Evolutionary conservation across 2,329 filamentous ascomycete species (phyloP).

Genomic region (Annulohypoxylon truncatum): DNA sequence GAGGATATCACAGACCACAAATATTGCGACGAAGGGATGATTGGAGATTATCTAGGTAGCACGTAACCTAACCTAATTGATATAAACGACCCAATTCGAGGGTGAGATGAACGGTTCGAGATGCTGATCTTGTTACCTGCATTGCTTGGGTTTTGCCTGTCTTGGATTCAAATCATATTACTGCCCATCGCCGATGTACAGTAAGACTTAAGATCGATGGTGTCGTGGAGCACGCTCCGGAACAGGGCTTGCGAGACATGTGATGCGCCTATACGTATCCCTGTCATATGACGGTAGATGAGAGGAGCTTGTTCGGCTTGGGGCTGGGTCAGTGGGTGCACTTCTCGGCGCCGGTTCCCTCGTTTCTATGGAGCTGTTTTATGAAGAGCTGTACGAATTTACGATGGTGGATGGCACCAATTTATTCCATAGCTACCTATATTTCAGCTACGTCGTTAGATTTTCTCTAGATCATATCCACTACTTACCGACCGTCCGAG

Average conservation of each 20-base stretch:
- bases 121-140: not conserved
- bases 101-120: not conserved
- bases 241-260: not conserved
- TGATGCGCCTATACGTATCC: not conserved
- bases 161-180: too few relatives aligned
- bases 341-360: not conserved
- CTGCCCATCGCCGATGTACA: too few relatives aligned
- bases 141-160: not conserved
- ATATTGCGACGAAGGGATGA: slow-evolving; percentile 2
- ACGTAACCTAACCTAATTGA: too few relatives aligned
- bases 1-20: not conserved
- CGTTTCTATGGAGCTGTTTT: not conserved
- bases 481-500: not conserved
- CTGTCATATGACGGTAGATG: slow-evolving; percentile 1
- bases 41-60: slow-evolving; percentile 3
- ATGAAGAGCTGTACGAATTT: not conserved
- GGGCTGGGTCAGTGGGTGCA: not conserved
- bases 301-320: not conserved
- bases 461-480: not conserved
- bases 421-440: not conserved
- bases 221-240: not conserved
- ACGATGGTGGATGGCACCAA: not conserved
- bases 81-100: slow-evolving; percentile 15
- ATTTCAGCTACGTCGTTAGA: not conserved
- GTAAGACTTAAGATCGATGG: not conserved